These are phyloP conservation scores for Lecanoromycetidae sp. DNA, from an alignment of 2,329 filamentous ascomycete genomes.

Conservation along the genomic window DNA sequence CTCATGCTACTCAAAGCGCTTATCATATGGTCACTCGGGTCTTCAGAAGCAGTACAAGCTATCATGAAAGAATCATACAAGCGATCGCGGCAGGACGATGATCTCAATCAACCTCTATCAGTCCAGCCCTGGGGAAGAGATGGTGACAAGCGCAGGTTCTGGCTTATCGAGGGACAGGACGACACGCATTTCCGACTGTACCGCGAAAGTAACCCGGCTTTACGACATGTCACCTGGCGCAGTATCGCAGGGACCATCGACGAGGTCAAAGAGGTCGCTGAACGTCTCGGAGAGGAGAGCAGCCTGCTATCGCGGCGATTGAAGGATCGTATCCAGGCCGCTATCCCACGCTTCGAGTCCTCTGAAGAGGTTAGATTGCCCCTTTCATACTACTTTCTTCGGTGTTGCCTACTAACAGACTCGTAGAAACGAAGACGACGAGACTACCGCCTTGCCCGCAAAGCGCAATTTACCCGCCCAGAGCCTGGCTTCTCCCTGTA, in stretches of 20 bases:
- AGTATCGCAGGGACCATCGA: constrained; percentile 85
- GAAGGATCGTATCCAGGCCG: constrained; percentile 62
- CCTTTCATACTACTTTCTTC: not conserved
- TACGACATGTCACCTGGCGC: constrained; percentile 74
- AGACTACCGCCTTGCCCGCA: constrained; percentile 77
- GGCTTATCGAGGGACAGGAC: constrained; percentile 82
- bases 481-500: constrained; percentile 88
- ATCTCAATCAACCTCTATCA: constrained; percentile 72
- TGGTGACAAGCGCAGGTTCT: constrained; percentile 85
- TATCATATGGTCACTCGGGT: constrained; percentile 77
- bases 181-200: constrained; percentile 92
- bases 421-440: constrained; percentile 75
- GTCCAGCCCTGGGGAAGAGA: constrained; percentile 86
- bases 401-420: constrained; percentile 6
- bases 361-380: constrained; percentile 62
- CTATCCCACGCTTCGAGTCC: constrained; percentile 80
- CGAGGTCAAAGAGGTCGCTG: constrained; percentile 62
- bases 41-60: constrained; percentile 68
- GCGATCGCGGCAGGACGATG: constrained; percentile 64
- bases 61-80: constrained; percentile 85
- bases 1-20: constrained; percentile 72
- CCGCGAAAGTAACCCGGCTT: constrained; percentile 74
- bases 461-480: constrained; percentile 74
- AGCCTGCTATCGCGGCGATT: constrained; percentile 69
- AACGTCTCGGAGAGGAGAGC: constrained; percentile 68